Base-by-base conservation (phyloP, 2,329 filamentous ascomycete genomes). In the Paraconiothyrium brasiliense region DNA sequence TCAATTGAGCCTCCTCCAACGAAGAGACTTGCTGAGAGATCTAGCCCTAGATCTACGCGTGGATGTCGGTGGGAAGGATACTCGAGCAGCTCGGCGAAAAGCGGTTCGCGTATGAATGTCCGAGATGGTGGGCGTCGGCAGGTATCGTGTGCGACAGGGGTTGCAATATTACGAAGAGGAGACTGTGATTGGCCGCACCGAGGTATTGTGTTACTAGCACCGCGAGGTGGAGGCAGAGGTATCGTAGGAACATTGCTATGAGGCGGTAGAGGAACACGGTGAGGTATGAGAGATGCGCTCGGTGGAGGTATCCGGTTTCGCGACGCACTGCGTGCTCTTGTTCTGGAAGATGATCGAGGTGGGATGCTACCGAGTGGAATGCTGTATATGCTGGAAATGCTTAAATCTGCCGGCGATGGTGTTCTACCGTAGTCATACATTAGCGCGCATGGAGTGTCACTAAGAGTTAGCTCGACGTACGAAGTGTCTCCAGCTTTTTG, bases 1-100 rank as follows among this genome's bases (percentile, higher is more conserved):
- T 86, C 84, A 14, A 86, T 78, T 11, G 81, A 85, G 9, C 84
- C 83, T 32, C 84, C 84, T 20, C 85, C 85, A n/a, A 86, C 83
- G 61, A 85, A 86, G 9, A 86, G 71, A 4, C 84, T 79, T 20
- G 84, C 82, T 34, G 80, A 81, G 27, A 84, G 74, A 54, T 83
- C 82, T n/a, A 86, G 67, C 16, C 82, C 83, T 8, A 85, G 74
- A 41, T 80, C 77, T 2, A 86, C 74, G 43, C 84, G 79, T 35
- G 83, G 80, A 73, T 86, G 83, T 49, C 79, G 79, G 66, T 81
- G 78, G 13, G 75, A 79, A 20, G 84, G 83, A 63, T 80, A 81
- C 30, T 85, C 83, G 20, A 86, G 67, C 30, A 86, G 76, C 51
- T 86, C 84, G 41, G 78, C 77, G 2, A 83, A 83, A 39, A 79